Base-by-base conservation (phyloP, 2,329 filamentous ascomycete species). In the Ramularia endophylla region DNA sequence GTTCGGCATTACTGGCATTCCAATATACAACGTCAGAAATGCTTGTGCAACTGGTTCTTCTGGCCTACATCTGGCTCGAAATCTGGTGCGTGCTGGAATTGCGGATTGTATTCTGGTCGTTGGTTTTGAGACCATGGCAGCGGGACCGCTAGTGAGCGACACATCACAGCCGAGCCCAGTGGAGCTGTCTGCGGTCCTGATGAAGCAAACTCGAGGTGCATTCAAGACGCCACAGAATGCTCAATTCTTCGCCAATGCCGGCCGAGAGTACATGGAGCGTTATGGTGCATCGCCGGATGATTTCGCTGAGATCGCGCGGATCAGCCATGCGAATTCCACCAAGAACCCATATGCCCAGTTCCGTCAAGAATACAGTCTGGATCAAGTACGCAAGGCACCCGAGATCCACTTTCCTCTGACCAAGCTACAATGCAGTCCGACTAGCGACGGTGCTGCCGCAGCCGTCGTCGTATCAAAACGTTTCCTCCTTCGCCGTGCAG, bases 11-110 rank as follows among this genome's bases (percentile, higher is more conserved):
- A 95, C 89, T 32, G 76, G 84, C 60, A 95, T 97, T 56, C 90
- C 90, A 58, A 87, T 97, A 63, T 89, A 94, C 74, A 97, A 97
- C 61, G 87, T 95, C 61, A 97, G 95, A 77, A 97, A 97, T 75
- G 95, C 95, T 73, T 97, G 90, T 74, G 87, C 86, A 3, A 97
- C 90, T 0, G 92, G 90, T 12, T 88, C 83, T 4, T 95, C 90
- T 0, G 92, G 90, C 6, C 71, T 97, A 43, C 81, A 82, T 61
- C 83, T 97, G 76, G 92, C 77, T 2, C 75, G 88, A 25, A 87
- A 82, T 39, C 75, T 94, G 63, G 81, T 95, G 55, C 74, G 80
- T 5, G 76, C 85, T 55, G 89, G 89, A 22, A 49, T 48, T 4
- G 48, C 43, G 19, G 86, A 95, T 65, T 94, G 87, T 61, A 80